Evolutionary conservation across 2,329 filamentous ascomycete species (phyloP).

Genomic region (Gyromitra esculenta): DNA sequence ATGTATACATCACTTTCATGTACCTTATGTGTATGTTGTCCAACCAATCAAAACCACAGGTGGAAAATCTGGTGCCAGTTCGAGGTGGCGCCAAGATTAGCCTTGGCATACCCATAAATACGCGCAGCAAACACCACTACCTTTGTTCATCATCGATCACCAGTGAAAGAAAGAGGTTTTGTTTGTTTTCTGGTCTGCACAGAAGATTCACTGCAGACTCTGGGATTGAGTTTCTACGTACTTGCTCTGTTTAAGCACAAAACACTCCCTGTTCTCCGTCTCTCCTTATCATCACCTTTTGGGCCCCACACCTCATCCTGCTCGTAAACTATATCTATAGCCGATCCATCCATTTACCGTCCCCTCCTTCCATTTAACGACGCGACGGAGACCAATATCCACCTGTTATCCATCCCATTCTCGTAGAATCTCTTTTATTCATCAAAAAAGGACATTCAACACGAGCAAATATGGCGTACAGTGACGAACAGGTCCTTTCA

Average conservation of each 20-base stretch:
- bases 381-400: constrained; percentile 30
- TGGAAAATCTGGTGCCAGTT: not conserved
- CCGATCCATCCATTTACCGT: constrained; percentile 21
- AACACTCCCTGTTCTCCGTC: constrained; percentile 22
- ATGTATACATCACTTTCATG: too few relatives aligned
- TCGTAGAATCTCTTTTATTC: constrained; percentile 36
- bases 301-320: constrained; percentile 27
- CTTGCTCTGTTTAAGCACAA: constrained; percentile 30
- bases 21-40: too few relatives aligned
- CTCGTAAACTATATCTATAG: constrained; percentile 47
- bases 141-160: constrained; percentile 43
- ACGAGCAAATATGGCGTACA: constrained; percentile 69
- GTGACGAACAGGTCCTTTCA: constrained; percentile 91
- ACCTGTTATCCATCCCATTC: constrained; percentile 31
- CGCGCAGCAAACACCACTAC: constrained; percentile 43
- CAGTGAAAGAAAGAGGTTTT: constrained; percentile 41
- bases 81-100: constrained; percentile 20
- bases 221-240: constrained; percentile 34
- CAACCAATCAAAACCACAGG: not conserved
- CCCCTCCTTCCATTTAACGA: constrained; percentile 17
- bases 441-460: constrained; percentile 28
- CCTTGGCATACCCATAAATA: constrained; percentile 49
- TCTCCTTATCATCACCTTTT: constrained; percentile 17
- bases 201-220: constrained; percentile 34
- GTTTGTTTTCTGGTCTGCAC: constrained; percentile 41